Base-by-base conservation (phyloP, 805 yeast genomes). In the Brettanomyces custersianus region DNA sequence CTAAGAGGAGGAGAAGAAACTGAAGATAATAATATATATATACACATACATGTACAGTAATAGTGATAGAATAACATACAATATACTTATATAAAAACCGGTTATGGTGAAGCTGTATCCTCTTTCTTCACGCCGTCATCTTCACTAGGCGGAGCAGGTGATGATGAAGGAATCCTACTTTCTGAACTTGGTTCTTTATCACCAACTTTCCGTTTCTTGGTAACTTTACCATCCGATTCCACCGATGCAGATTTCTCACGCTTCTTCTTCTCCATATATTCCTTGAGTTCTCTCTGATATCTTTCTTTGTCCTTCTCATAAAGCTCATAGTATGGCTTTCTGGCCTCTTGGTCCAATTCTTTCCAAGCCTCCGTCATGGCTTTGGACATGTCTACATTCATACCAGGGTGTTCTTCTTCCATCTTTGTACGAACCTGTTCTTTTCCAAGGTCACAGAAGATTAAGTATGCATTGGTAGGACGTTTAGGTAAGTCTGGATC, bases 341-440 rank as follows among this genome's bases (percentile, higher is more conserved):
- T 72, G 8, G 71, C 83, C 20, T 76, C 81, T 26, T 77, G 80
- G 39, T 67, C 72, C 46, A 88, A 65, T 35, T 63, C 66, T 50
- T 83, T 83, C 96, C 96, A 88, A 4, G 80, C 78, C 43, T 84
- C 95, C 2, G 94, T 76, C 63, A 88, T 65, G 12, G 80, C 80
- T 49, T 74, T 79, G 2, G 94, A 79, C 31, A 84, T 65, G 52
- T 88, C 96, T 27, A 61, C 60, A 15, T 61, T 65, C 21, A 67
- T 65, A 8, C 77, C 78, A 3, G 74, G 70, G 34, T 65, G 64
- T 34, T 55, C 58, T n/a, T 58, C 57, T 41, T 74, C 81, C 35
- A 77, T 64, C 41, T 71, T 74, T 34, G 70, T 66, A 42, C 73
- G 75, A 26, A 85, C 70, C 34, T 70, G 65, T 32, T 84, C 95